Percentiles rank a stretch among this genome's conserved stretches.
These are phyloP conservation scores for Xerocomellus chrysenteron DNA, from an alignment of 768 basidiomycete genomes.

Conservation along the genomic window DNA sequence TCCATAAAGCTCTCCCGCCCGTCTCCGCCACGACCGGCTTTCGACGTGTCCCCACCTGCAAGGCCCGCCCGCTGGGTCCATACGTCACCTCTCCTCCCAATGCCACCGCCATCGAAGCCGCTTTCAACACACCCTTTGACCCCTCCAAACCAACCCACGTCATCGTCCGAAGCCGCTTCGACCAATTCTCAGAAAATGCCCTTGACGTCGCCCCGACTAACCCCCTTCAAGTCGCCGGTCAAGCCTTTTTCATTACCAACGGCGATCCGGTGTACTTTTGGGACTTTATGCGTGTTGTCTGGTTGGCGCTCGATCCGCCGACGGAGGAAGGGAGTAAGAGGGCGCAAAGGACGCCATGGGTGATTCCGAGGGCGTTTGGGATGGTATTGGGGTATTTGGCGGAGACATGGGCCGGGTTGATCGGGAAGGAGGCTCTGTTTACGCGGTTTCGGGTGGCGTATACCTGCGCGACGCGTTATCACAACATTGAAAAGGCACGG, in stretches of 20 bases:
- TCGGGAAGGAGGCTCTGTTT: slow-evolving; percentile 80
- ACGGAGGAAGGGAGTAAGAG: slow-evolving; percentile 44
- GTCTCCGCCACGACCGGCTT: slow-evolving; percentile 65
- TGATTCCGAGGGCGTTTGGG: slow-evolving; percentile 64
- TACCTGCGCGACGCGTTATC: slow-evolving; percentile 77
- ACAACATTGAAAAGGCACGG: slow-evolving; percentile 93
- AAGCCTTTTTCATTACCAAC: slow-evolving; percentile 96
- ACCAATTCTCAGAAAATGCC: slow-evolving; percentile 65
- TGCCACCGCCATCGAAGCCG: slow-evolving; percentile 53
- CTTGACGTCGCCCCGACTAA: slow-evolving; percentile 51
- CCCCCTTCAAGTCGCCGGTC: slow-evolving; percentile 82
- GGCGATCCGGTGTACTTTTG: slow-evolving; percentile 96
- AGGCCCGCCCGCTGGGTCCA: slow-evolving; percentile 81
- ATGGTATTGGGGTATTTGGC: slow-evolving; percentile 66
- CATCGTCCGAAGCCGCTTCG: slow-evolving; percentile 76
- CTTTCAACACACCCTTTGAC: slow-evolving; percentile 50
- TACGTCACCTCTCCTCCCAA: slow-evolving; percentile 61
- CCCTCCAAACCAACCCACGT: slow-evolving; percentile 43
- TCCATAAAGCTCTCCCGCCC: slow-evolving; percentile 54
- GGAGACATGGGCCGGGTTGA: slow-evolving; percentile 72
- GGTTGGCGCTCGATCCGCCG: slow-evolving; percentile 63
- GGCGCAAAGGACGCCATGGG: slow-evolving; percentile 36
- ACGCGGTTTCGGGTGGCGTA: slow-evolving; percentile 83
- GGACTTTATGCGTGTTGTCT: slow-evolving; percentile 86
- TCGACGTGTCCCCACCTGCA: slow-evolving; percentile 72